These are phyloP conservation scores for Margaritispora aquatica DNA, from an alignment of 495 filamentous ascomycete genomes.

Conservation along the genomic window DNA sequence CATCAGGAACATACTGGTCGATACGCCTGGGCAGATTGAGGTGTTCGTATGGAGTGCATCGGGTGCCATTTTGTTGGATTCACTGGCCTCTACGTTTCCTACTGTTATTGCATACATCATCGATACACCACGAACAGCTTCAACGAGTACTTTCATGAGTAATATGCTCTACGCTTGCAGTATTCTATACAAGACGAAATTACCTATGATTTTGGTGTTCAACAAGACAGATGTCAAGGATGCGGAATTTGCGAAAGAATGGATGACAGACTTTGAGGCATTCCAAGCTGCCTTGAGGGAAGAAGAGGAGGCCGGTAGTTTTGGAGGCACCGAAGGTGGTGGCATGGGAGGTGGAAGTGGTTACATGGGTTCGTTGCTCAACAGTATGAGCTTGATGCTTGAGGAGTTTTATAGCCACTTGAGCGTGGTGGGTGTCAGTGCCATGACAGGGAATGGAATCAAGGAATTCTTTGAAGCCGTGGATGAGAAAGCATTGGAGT, in stretches of 20 bases:
- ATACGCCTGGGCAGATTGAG: conserved; percentile 97
- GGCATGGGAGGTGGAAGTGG: conserved; percentile 69
- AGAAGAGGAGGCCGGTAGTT: conserved; percentile 74
- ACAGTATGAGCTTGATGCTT: conserved; percentile 95
- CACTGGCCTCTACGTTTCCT: conserved; percentile 85
- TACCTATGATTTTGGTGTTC: conserved; percentile 97
- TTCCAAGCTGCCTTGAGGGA: conserved; percentile 80
- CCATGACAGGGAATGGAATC: conserved; percentile 87
- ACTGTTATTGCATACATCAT: conserved; percentile 97
- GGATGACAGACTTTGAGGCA: conserved; percentile 98
- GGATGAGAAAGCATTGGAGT: conserved; percentile 78
- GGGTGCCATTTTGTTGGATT: conserved; percentile 88
- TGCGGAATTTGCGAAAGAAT: conserved; percentile 89
- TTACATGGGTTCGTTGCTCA: conserved; percentile 94
- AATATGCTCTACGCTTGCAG: conserved; percentile 99
- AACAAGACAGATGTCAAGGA: conserved; percentile 97
- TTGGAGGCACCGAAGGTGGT: conserved; percentile 66
- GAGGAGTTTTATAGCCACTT: conserved; percentile 97
- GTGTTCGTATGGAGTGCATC: conserved; percentile 97
- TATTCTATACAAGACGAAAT: conserved; percentile 96
- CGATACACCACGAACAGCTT: conserved; percentile 87
- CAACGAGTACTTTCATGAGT: conserved; percentile 95
- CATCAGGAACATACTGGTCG: conserved; percentile 81
- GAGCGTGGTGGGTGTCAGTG: conserved; percentile 85
- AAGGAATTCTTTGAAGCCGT: conserved; percentile 92